Percentiles rank a stretch among this genome's conserved stretches.
Evolutionary conservation across 306 rosid species (phyloP).

Genomic region (Styphnolobium japonicum): DNA sequence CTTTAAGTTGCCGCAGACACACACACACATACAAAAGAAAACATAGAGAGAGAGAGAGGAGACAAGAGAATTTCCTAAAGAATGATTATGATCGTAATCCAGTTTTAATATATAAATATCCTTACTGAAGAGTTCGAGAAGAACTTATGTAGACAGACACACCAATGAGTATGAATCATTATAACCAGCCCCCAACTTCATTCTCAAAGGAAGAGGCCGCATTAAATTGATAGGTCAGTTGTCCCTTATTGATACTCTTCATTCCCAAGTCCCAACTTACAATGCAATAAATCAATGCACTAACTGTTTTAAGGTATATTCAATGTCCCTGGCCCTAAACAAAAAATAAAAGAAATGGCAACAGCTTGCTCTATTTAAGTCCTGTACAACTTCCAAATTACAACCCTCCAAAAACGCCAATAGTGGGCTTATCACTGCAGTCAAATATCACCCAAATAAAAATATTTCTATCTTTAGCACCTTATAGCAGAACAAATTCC

Average conservation of each 20-base stretch:
- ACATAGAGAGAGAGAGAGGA: background rate
- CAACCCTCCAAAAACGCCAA: background rate
- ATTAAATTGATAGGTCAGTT: background rate
- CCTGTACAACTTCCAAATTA: background rate
- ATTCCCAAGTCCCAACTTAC: constrained; percentile 7
- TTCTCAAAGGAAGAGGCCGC: background rate
- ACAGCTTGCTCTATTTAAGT: background rate
- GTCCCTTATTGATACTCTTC: background rate
- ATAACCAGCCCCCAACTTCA: background rate
- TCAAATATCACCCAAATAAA: background rate
- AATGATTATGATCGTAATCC: background rate
- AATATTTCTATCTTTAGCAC: background rate
- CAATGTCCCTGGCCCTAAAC: background rate
- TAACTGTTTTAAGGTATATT: background rate
- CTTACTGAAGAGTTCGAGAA: background rate
- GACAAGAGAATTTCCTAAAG: background rate
- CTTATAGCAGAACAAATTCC: constrained; percentile 11
- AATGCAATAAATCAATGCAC: background rate
- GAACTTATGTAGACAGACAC: background rate
- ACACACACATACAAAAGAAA: background rate
- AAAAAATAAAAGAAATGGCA: background rate
- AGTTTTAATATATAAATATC: background rate
- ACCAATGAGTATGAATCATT: background rate
- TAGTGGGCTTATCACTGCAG: background rate
- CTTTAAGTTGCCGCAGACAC: background rate